Conservation (phyloP, 2,329 filamentous ascomycete species). For the Beauveria sp. region DNA sequence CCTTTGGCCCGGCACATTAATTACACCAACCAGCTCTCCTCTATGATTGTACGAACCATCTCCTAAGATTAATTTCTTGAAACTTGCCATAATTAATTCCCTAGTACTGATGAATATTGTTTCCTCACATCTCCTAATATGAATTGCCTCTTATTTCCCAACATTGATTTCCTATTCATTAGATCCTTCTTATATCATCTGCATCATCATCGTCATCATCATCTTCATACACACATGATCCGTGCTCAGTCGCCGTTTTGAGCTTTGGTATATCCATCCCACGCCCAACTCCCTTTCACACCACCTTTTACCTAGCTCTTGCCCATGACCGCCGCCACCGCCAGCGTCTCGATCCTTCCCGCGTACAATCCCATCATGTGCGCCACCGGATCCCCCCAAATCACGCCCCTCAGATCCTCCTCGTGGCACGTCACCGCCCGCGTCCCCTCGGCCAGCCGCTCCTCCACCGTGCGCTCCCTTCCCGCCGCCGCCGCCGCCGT, state of each 20-base stretch:
- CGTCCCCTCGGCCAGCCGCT: slow-evolving; percentile 50
- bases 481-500: slow-evolving; percentile 13
- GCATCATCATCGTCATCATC: not conserved
- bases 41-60: no score
- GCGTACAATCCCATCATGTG: slow-evolving; percentile 77
- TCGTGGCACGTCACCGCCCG: slow-evolving; percentile 63
- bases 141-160: not conserved
- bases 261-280: not conserved
- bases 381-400: slow-evolving; percentile 76
- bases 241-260: not conserved
- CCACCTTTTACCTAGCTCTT: not conserved
- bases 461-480: slow-evolving; percentile 37
- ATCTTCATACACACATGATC: not conserved
- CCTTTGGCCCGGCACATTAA: no score
- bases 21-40: no score
- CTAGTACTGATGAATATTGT: no score
- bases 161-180: not conserved
- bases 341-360: slow-evolving; percentile 61
- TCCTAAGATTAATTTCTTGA: no score
- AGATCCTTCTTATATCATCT: not conserved
- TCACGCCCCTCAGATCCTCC: slow-evolving; percentile 56
- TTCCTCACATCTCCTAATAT: no score
- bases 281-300: not conserved
- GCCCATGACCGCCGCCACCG: slow-evolving; percentile 45
- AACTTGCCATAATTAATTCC: no score